Base-by-base conservation (phyloP, 1,139 yeast genomes). In the Pneumocystis sp. region DNA sequence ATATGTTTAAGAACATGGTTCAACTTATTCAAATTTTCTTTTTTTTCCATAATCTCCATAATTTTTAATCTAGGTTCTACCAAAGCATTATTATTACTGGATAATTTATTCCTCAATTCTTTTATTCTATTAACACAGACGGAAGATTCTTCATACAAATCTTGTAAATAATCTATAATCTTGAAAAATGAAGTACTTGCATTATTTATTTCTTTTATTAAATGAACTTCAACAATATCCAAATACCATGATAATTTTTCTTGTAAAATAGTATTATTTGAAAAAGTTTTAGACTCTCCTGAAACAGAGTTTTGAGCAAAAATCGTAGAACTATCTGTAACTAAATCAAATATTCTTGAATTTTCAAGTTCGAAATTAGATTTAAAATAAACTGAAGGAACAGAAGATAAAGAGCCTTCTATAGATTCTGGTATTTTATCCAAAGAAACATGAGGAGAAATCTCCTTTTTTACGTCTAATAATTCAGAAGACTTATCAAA, bases 141-240 rank as follows among this genome's bases (percentile, higher is more conserved):
- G 7, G 79, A 75, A 0, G 95, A 84, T 68, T 83, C 83, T 1
- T 73, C 73, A 65, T 85, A 83, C 62, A 93, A 85, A 10, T 78
- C 79, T 69, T 83, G 81, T 67, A 95, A 81, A 70, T 89, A 96
- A 66, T 85, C 90, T 66, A 95, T 77, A 0, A 96, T 91, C 64
- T 83, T 83, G 75, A 91, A 90, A 73, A 93, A 93, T 3, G 91
- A 85, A 67, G 84, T 84, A 0, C 96, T 88, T 0, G 96, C 86
- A 70, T 83, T 83, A 12, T 96, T 86, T 56, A 93, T 90, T 73
- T 91, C 96, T 62, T 83, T 81, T 29, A 91, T 87, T 63, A 93
- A 77, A 69, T 87, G 85, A 60, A 88, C 78, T 74, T 93, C 98
- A 0, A 93, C 91, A 0, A 85, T 80, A 74, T 93, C 98, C 67